Percentiles rank a stretch among this genome's conserved stretches.
Evolutionary conservation across 176 grass and related monocot genomes (phyloP).

Genomic region (Musa itinerans): DNA sequence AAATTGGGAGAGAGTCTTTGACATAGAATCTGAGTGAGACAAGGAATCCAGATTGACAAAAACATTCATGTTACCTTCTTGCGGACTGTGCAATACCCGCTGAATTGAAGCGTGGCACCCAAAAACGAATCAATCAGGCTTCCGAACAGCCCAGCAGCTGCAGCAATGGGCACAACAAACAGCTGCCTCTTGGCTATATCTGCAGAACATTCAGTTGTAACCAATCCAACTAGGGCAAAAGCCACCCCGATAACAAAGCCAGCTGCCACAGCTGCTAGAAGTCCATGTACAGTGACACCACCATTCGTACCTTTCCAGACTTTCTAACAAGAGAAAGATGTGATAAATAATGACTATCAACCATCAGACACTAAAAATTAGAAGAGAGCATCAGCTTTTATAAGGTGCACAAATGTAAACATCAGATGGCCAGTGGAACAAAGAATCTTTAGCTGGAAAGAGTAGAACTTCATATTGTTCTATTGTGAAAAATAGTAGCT

Average conservation of each 20-base stretch:
- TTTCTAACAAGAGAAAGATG: slow-evolving; percentile 38
- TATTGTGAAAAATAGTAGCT: background rate
- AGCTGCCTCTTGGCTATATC: slow-evolving; percentile 49
- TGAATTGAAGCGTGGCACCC: slow-evolving; percentile 87
- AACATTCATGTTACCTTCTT: slow-evolving; percentile 61
- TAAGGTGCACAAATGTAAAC: background rate
- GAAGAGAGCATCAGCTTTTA: background rate
- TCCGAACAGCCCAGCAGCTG: slow-evolving; percentile 56
- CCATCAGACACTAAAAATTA: slow-evolving; percentile 3
- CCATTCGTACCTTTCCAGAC: slow-evolving; percentile 88
- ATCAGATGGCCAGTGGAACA: background rate
- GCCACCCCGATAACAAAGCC: slow-evolving; percentile 59
- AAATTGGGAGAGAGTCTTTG: background rate
- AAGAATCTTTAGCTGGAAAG: background rate
- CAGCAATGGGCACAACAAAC: slow-evolving; percentile 54
- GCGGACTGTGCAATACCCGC: slow-evolving; percentile 70
- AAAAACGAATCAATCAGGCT: slow-evolving; percentile 95
- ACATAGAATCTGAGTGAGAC: background rate
- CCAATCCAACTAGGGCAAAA: slow-evolving; percentile 50
- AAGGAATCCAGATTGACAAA: background rate
- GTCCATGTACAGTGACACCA: slow-evolving; percentile 72
- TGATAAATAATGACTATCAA: slow-evolving; percentile 21
- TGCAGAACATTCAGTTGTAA: slow-evolving; percentile 61
- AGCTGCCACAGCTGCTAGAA: slow-evolving; percentile 57
- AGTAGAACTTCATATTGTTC: background rate